These are phyloP conservation scores for Trichophyton mentagrophytes DNA, from an alignment of 2,329 filamentous ascomycete species.

Conservation along the genomic window DNA sequence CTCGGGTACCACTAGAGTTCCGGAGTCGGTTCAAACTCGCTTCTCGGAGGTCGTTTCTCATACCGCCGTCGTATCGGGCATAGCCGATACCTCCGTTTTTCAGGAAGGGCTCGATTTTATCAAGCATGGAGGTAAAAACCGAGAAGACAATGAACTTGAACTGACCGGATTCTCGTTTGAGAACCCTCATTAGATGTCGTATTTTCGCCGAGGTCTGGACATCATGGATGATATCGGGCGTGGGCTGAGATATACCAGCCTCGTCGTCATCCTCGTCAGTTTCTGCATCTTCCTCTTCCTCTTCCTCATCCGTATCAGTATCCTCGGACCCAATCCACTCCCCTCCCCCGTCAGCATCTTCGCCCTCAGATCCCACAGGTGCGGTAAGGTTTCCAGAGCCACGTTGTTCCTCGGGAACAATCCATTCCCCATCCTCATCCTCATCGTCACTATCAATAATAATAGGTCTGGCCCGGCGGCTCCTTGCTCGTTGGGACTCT, in stretches of 20 bases:
- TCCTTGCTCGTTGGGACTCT: constrained; percentile 17
- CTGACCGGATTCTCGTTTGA: constrained; percentile 61
- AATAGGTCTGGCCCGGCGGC: constrained; percentile 31
- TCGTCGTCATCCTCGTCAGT: constrained; percentile 25
- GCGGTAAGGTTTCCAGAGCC: constrained; percentile 52
- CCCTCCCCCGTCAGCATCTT: constrained; percentile 75
- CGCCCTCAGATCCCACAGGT: constrained; percentile 73
- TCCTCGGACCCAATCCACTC: constrained; percentile 65
- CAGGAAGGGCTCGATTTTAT: constrained; percentile 88
- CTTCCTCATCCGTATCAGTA: constrained; percentile 38
- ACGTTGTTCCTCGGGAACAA: constrained; percentile 57
- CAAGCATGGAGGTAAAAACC: constrained; percentile 96
- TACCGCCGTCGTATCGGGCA: constrained; percentile 85
- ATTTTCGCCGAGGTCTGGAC: constrained; percentile 68
- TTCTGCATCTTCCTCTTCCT: constrained; percentile 20
- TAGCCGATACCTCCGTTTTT: constrained; percentile 59
- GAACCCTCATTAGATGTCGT: constrained; percentile 65
- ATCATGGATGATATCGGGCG: constrained; percentile 24
- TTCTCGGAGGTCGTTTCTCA: constrained; percentile 88
- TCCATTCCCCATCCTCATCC: constrained; percentile 62
- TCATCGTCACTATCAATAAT: constrained; percentile 45
- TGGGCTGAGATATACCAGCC: constrained; percentile 31
- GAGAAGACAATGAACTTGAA: constrained; percentile 99
- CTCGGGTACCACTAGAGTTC: constrained; percentile 59
- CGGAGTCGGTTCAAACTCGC: constrained; percentile 67